Percentiles rank a stretch among this genome's conserved stretches.
Conservation (phyloP, 2,329 filamentous ascomycete genomes). For the Pyrenophora seminiperda region DNA sequence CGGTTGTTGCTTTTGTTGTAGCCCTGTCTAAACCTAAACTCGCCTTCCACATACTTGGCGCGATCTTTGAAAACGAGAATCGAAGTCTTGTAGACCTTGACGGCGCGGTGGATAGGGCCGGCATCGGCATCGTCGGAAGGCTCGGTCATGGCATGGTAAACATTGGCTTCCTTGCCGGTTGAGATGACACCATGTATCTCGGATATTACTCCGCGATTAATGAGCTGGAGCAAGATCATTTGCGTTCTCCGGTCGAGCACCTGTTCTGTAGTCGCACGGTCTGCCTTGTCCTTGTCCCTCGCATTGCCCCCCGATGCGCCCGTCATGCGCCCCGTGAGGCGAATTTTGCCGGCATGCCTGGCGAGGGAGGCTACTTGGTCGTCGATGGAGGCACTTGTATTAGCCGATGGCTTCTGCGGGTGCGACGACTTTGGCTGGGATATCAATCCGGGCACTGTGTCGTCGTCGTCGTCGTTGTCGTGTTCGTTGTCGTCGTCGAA, state of each 20-base stretch:
- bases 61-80: constrained; percentile 98
- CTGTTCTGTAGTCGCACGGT: constrained; percentile 92
- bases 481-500: constrained; percentile 49
- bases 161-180: constrained; percentile 97
- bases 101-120: constrained; percentile 72
- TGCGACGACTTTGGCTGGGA: constrained; percentile 73
- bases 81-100: constrained; percentile 99
- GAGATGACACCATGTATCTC: constrained; percentile 95
- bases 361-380: constrained; percentile 87
- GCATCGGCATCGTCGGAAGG: constrained; percentile 52
- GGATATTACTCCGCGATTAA: constrained; percentile 85
- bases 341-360: constrained; percentile 83
- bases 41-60: constrained; percentile 92
- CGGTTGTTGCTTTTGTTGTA: constrained; percentile 94
- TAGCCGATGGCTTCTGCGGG: constrained; percentile 70
- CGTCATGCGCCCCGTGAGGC: constrained; percentile 67
- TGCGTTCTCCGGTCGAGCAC: constrained; percentile 92
- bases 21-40: constrained; percentile 87
- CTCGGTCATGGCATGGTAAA: constrained; percentile 83
- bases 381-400: constrained; percentile 79
- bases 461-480: constrained; percentile 53
- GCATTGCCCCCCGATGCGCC: constrained; percentile 54
- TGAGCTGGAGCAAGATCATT: constrained; percentile 95
- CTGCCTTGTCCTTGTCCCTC: constrained; percentile 79
- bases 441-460: constrained; percentile 61